Conservation (phyloP, 2,329 filamentous ascomycete genomes). For the Colletotrichum sp. region DNA sequence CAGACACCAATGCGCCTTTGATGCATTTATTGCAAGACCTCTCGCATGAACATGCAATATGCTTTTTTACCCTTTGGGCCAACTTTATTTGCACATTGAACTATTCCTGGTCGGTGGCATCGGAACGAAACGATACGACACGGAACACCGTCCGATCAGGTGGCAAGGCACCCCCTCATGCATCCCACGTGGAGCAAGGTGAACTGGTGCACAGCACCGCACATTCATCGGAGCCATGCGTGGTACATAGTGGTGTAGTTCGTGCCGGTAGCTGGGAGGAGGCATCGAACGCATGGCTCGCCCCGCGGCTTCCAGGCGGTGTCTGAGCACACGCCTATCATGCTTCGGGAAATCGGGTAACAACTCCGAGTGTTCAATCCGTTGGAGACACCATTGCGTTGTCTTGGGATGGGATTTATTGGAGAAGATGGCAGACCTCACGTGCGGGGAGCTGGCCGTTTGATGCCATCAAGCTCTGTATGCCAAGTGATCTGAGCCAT, state of each 20-base stretch:
- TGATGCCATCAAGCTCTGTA: not conserved
- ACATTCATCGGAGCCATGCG: not conserved
- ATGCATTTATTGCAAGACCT: not conserved
- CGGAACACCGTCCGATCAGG: not conserved
- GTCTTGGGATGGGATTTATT: not conserved
- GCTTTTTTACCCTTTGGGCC: not conserved
- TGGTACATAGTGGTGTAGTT: not conserved
- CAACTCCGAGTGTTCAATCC: not conserved
- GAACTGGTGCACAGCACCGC: not conserved
- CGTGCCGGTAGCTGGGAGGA: not conserved
- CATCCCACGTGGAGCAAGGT: not conserved
- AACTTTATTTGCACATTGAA: not conserved
- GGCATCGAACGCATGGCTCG: not conserved
- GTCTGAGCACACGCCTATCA: not conserved
- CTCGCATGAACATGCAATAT: not conserved
- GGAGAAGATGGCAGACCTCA: not conserved
- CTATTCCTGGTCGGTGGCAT: not conserved
- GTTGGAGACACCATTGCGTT: not conserved
- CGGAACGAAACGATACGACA: not conserved
- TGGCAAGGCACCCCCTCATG: not conserved
- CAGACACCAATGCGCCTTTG: not conserved
- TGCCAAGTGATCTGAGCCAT: not conserved
- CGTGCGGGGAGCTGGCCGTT: not conserved
- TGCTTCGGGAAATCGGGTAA: not conserved
- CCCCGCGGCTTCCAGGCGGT: not conserved